Evolutionary conservation across 306 rosid genomes (phyloP), one percentile per base, ranked within the genome.

Genomic region (Betula pendula): DNA sequence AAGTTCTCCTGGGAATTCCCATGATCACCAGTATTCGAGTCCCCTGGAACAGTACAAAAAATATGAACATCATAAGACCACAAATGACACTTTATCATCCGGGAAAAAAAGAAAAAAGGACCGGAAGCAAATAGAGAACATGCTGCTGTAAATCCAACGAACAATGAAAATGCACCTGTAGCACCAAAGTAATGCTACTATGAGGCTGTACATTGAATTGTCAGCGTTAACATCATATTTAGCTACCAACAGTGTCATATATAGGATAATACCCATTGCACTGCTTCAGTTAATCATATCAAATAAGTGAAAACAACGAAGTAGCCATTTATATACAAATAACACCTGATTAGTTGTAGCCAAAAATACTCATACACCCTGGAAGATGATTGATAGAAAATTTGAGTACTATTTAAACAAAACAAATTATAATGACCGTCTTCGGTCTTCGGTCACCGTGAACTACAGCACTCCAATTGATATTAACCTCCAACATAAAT

Each of bases 1-100:
- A 80, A 43, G 13, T 75, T 51, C 31, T 86, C 85, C 68, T 78
- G 85, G 79, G 79, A 84, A 75, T 59, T 80, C 70, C 79, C 87
- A 22, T 77, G 77, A 20, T 80, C 84, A 52, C 83, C 87, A 0
- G 87, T 52, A 53, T 69, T 81, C 24, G 89, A 78, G 20, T 81
- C 85, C 2, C 81, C 89, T 81, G 78, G 35, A 72, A 45, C 65
- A 27, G 33, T 38, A 35, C 8, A 29, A 20, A 27, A 58, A 60
- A 14, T 15, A 60, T 17, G 22, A 75, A 44, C 27, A 48, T 25
- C 12, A 45, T 60, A 20, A 0, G 8, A 10, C 22, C 25, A 45
- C 12, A 40, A n/a, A 44, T 45, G 40, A 75, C 19, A 62, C 5
- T 22, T 45, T 47, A 35, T 3, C 10, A 73, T 38, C n/a, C 4